A percentile compares a stretch with the other conserved stretches of the same genome.
Conservation (phyloP, 75 land plant genomes). For the Pinus tabuliformis region DNA sequence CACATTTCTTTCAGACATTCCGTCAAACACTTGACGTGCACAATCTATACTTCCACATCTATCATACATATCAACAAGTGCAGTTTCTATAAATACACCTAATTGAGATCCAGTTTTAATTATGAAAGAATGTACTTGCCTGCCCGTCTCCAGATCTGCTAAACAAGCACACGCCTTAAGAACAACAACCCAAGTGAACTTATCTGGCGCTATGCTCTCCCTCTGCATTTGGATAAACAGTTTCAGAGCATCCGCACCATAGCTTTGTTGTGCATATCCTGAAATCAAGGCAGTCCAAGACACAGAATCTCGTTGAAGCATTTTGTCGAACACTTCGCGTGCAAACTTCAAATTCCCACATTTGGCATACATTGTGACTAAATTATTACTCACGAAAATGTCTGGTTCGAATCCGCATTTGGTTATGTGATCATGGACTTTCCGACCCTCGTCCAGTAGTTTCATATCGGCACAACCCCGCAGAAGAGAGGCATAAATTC, state of each 20-base stretch:
- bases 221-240: slow-evolving; percentile 9
- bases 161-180: too few species aligned
- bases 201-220: too few species aligned
- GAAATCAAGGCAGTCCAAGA: slow-evolving; percentile 51
- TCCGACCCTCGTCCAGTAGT: slow-evolving; percentile 18
- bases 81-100: slow-evolving; percentile 7
- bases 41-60: slow-evolving; percentile 31
- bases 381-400: slow-evolving; percentile 25
- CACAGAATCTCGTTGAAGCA: slow-evolving; percentile 28
- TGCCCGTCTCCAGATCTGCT: too few species aligned
- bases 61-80: slow-evolving; percentile 24
- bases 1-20: slow-evolving; percentile 27
- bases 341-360: slow-evolving; percentile 19
- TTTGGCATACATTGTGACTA: slow-evolving; percentile 23
- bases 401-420: slow-evolving; percentile 17
- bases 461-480: slow-evolving; percentile 18
- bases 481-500: not conserved
- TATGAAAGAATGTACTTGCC: too few species aligned
- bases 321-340: slow-evolving; percentile 37
- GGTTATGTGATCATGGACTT: slow-evolving; percentile 23
- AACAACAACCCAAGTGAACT: too few species aligned
- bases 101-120: slow-evolving; percentile 3
- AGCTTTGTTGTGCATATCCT: slow-evolving; percentile 15
- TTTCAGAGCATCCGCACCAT: slow-evolving; percentile 7
- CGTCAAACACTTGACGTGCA: slow-evolving; percentile 58